Conservation (phyloP, 169 alveolate genomes). For the Theileria parva region DNA sequence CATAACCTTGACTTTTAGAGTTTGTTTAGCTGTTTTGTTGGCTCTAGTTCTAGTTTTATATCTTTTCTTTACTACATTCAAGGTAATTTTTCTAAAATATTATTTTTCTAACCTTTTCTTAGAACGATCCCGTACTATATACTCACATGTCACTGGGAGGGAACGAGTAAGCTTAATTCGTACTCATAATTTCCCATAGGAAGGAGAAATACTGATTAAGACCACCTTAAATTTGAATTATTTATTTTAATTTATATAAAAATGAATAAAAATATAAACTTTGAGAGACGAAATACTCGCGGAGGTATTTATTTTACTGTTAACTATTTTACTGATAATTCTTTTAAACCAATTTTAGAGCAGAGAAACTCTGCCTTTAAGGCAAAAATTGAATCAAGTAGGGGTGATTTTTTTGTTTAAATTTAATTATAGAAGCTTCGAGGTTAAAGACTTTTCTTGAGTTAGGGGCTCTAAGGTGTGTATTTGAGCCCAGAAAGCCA, state of each 20-base stretch:
- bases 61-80: slow-evolving; percentile 17
- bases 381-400: neutral
- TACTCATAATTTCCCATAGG: neutral
- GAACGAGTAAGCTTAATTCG: neutral
- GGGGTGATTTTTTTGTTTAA: neutral
- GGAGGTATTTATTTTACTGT: neutral
- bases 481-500: slow-evolving; percentile 14
- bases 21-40: slow-evolving; percentile 19
- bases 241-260: neutral
- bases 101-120: neutral
- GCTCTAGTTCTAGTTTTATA: slow-evolving; percentile 12
- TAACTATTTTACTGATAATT: neutral
- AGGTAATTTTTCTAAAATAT: slow-evolving; percentile 6
- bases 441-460: slow-evolving; percentile 12
- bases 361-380: neutral
- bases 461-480: slow-evolving; percentile 4
- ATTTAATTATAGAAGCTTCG: neutral
- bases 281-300: neutral
- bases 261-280: neutral
- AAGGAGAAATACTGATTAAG: slow-evolving; percentile 3
- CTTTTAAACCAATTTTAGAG: neutral
- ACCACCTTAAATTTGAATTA: neutral
- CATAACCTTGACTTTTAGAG: neutral
- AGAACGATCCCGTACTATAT: slow-evolving; percentile 24
- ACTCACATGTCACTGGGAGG: slow-evolving; percentile 20